Base-by-base conservation (phyloP, 352 stramenopile genomes). In the Globisporangium paddicum region DNA sequence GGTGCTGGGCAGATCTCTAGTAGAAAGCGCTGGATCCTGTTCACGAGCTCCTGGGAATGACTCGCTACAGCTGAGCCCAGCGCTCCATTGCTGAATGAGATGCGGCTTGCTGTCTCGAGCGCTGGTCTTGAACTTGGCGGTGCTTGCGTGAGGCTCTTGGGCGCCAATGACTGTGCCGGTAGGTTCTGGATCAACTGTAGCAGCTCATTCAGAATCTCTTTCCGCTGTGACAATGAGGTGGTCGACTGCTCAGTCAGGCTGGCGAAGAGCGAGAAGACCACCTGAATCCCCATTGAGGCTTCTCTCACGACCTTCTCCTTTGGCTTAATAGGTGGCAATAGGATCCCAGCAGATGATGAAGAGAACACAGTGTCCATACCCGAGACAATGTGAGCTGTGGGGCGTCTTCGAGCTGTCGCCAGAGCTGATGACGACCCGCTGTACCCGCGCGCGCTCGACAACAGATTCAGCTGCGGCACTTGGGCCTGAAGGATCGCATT, bases 191-290 rank as follows among this genome's bases (percentile, higher is more conserved):
- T 52, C 16, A 87, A 59, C 16, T 61, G 75, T 18, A 84, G 25
- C 0, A 89, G 30, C 26, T 86, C 77, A 1, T 42, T 38, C n/a
- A 89, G 62, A 42, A 89, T 69, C 28, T 80, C 66, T 25, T 68
- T 71, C 54, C 70, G 58, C 25, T 86, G 71, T 4, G 35, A 0
- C 13, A 63, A 3, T 19, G 64, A 62, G 2, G 58, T 25, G 5
- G 62, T 58, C 1, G 28, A 37, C 23, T 60, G 25, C 13, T 83
- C 75, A 0, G 64, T 32, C 11, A 86, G 18, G 19, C 72, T 67
- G 13, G 41, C 46, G 0, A 89, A 46, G 32, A 89, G 48, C 6
- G 58, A 62, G 3, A 80, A 61, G 0, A 83, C 54, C 14, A 79
- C 64, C 53, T 79, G 72, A 19, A 87, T 62, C 0, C 71, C 77